Evolutionary conservation across 2,329 filamentous ascomycete genomes (phyloP), one percentile per base, ranked within the genome.

Genomic region (Aspergillus spinulosporus): DNA sequence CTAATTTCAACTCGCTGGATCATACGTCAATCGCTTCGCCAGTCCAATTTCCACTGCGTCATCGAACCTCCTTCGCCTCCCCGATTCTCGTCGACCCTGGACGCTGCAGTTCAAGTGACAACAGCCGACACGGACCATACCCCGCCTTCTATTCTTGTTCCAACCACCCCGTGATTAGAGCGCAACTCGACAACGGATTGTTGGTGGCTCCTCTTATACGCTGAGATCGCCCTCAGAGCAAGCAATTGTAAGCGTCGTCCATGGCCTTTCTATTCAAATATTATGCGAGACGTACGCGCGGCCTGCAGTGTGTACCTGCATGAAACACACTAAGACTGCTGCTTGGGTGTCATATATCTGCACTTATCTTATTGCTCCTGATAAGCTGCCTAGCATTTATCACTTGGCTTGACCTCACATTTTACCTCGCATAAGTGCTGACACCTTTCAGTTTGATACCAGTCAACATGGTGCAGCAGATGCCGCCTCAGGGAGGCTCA

Each of bases 401-500:
- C 21, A 3, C 28, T 44, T 8, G 37, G 7, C 21, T 21, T 15
- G 26, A 26, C 21, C 31, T 28, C 31, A 37, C 9, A 12, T 37
- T 12, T 12, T 12, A 37, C 34, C n/a, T 26, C 8, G 21, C 9
- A 12, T 15, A 31, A 28, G 48, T 48, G 28, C 60, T 62, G 46
- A 62, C 58, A 3, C 21, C 32, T 14, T 49, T 46, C 54, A 59
- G 54, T 50, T 49, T 14, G 4, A 11, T 56, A 57, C 26, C 40
- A 31, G 39, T 52, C 50, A 60, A 49, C 14, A 78, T 79, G 76
- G 74, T 73, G 59, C 74, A 78, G 61, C 76, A 73, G 21, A 21
- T 21, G 64, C 68, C 75, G 59, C 73, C 76, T 67, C 85, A 73
- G 52, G 80, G 77, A 71, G 82, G 83, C 64, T 87, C 84, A 60